Base-by-base conservation (phyloP, 2,329 filamentous ascomycete genomes). In the Alternaria ethzedia region DNA sequence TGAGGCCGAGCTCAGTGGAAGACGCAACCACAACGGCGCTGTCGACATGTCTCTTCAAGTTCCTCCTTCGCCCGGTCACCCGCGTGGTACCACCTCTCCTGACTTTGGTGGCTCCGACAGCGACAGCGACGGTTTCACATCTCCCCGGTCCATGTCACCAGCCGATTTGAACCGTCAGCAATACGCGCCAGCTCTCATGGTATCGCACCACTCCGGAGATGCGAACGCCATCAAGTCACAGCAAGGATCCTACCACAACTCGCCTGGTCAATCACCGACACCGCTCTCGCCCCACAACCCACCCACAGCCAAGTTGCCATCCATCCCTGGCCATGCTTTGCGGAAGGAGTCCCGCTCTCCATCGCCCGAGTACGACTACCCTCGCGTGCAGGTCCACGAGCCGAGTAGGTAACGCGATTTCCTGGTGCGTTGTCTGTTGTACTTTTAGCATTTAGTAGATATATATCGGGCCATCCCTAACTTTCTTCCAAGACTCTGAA, bases 21-120 rank as follows among this genome's bases (percentile, higher is more conserved):
- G 76, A 58, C 75, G 70, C 63, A 78, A 77, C 63, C 69, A 78
- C 67, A 75, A 71, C 61, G 68, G 69, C 46, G 62, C 70, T 46
- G 77, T 79, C 54, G 74, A 80, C 65, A 79, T 80, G 76, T 76
- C 69, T 54, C 66, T 78, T 36, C 71, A 70, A 13, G 70, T 77
- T 5, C 77, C 78, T 50, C 70, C 74, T 3, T 79, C 77, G 6
- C 77, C 78, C 21, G 72, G 73, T 21, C 64, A 67, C 28, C 45
- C 68, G 9, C 68, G 67, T 41, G 61, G 59, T 12, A 58, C 66
- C 8, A 58, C 65, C 9, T 71, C 71, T 47, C 70, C 70, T 26
- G 67, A 70, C 2, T 77, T 76, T 59, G 64, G 59, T 59, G 74
- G 72, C n/a, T 75, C 70, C n/a, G 76, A 78, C 43, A 65, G 58